Evolutionary conservation across 495 filamentous ascomycete species (phyloP), one percentile per base, ranked within the genome.

Genomic region (Pseudevernia furfuracea): DNA sequence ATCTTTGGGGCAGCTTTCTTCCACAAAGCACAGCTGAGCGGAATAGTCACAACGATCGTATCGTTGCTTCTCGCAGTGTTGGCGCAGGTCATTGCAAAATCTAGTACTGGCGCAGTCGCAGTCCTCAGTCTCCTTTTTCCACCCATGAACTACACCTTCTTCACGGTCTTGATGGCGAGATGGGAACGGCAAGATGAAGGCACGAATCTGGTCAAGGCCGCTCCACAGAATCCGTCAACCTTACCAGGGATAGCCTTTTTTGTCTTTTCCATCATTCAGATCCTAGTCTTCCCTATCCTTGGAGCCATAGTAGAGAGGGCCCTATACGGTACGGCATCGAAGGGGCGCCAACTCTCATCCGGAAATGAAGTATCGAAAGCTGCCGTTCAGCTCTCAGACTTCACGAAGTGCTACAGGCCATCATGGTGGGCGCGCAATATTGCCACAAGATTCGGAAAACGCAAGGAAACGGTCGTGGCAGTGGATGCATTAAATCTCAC

Each of bases 321-420:
- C 23, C 78, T 94, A 4, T 90, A 91, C 68, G 90, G 90, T 15
- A 91, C 89, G 3, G 80, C 84, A 8, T 85, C 86, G 0, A 80
- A 83, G 41, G 82, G 82, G 1, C 78, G 88, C 38, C 80, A 81
- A 28, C 78, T 87, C 43, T 71, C 79, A 12, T 68, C 72, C 3
- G 73, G 78, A 11, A 76, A 78, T 64, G 60, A 64, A 38, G 59
- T 55, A 3, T 66, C 72, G 30, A 59, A 66, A 43, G 62, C 57
- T 61, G 84, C 87, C 21, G 86, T 93, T 36, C 81, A 80, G 64
- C 75, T 95, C 1, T 77, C 82, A 1, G 78, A 75, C 5, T 91
- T 94, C 63, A 87, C 84, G 21, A 95, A 95, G 74, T 74, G 83
- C 23, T 96, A 93, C 68, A 74, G 72, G 38, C 89, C 91, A 0